Conservation (phyloP, 2,329 filamentous ascomycete species). For the Scytalidium sp. region DNA sequence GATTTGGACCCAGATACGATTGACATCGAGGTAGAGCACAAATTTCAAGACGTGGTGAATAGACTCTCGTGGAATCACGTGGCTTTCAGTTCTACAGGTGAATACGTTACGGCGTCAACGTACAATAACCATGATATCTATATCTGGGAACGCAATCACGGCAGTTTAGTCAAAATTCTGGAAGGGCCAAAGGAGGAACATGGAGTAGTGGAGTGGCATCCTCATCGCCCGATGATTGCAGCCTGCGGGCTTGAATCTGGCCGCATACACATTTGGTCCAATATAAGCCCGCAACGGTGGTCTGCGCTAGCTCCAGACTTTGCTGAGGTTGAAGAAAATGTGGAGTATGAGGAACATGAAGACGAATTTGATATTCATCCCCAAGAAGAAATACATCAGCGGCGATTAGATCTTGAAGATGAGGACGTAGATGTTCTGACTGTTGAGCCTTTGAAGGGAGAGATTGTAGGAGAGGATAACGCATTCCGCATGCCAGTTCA, state of each 20-base stretch:
- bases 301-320: slow-evolving; percentile 96
- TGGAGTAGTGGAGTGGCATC: slow-evolving; percentile 97
- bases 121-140: slow-evolving; percentile 99
- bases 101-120: slow-evolving; percentile 94
- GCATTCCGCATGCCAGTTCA: slow-evolving; percentile 90
- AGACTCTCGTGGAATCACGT: slow-evolving; percentile 95
- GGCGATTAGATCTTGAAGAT: slow-evolving; percentile 85
- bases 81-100: slow-evolving; percentile 88
- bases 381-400: slow-evolving; percentile 89
- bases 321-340: slow-evolving; percentile 95
- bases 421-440: slow-evolving; percentile 90
- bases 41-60: slow-evolving; percentile 97
- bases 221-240: slow-evolving; percentile 78
- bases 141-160: slow-evolving; percentile 93
- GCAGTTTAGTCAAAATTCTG: slow-evolving; percentile 92
- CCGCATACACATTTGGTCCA: slow-evolving; percentile 93
- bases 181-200: slow-evolving; percentile 97
- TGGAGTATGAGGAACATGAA: slow-evolving; percentile 91
- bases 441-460: slow-evolving; percentile 62
- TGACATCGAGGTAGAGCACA: slow-evolving; percentile 89
- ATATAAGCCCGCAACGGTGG: slow-evolving; percentile 94
- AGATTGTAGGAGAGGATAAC: slow-evolving; percentile 53
- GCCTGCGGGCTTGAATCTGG: slow-evolving; percentile 92
- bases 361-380: slow-evolving; percentile 99
- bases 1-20: slow-evolving; percentile 82